Conservation (phyloP, 306 rosid species). For the Hylodesmum podocarpum region DNA sequence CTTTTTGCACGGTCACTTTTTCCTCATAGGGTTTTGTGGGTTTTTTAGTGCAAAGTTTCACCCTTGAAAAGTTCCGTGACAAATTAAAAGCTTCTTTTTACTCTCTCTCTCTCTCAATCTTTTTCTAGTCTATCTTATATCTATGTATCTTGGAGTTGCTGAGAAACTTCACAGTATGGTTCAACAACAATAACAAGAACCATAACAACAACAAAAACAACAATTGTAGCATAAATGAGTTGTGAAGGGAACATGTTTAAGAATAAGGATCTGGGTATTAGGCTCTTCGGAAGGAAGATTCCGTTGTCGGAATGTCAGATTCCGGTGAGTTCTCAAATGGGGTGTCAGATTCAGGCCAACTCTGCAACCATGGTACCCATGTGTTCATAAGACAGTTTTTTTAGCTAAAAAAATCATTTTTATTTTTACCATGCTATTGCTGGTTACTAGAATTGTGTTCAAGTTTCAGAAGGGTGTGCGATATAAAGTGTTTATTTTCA, state of each 20-base stretch:
- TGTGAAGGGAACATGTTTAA: constrained; percentile 24
- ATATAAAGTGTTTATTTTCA: background rate
- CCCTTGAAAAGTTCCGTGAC: constrained; percentile 32
- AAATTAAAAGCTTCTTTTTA: constrained; percentile 13
- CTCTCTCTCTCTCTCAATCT: constrained; percentile 11
- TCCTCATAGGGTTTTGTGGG: constrained; percentile 20
- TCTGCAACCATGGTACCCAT: constrained; percentile 40
- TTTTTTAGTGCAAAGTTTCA: constrained; percentile 27
- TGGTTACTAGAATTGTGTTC: background rate
- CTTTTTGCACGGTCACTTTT: constrained; percentile 47
- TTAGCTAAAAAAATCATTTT: too few relatives aligned
- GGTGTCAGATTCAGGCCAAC: constrained; percentile 39
- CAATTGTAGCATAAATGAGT: constrained; percentile 1
- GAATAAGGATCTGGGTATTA: constrained; percentile 53
- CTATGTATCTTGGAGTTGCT: constrained; percentile 9
- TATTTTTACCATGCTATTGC: background rate
- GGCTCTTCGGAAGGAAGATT: constrained; percentile 72
- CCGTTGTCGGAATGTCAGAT: constrained; percentile 47
- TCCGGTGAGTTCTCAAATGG: constrained; percentile 31
- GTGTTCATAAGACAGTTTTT: background rate
- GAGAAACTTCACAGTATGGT: constrained; percentile 16
- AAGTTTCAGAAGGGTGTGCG: background rate
- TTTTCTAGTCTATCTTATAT: constrained; percentile 26
- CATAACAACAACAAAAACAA: background rate
- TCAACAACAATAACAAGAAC: background rate